Base-by-base conservation (phyloP, 2,329 filamentous ascomycete genomes). In the Trichoderma polysporum region DNA sequence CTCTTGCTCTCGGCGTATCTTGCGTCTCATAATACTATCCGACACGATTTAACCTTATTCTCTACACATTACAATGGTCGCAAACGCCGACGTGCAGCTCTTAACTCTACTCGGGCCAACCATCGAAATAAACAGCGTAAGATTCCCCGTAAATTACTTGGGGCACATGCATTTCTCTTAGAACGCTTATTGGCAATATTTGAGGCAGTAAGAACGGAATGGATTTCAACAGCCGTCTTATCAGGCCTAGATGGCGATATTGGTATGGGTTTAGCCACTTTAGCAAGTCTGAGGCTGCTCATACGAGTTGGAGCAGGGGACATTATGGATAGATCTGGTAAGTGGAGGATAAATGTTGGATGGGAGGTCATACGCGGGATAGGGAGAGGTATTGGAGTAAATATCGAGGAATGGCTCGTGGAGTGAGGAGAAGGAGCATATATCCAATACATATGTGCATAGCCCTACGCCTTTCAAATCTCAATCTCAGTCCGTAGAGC, bases 101-200 rank as follows among this genome's bases (percentile, higher is more conserved):
- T 79, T 13, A 78, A 79, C 3, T 76, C 78, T 2, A 72, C 75
- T 13, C 72, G 78, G 15, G 74, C 74, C 1, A 74, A 72, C 13
- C 73, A 73, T 17, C 76, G 77, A 60, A 75, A 79, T 62, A 89
- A 88, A 74, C 86, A 89, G 72, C 85, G 90, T 65, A 91, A 91
- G 77, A 92, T 94, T 25, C 87, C 91, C 12, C 85, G 92, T 29
- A 92, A 92, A 77, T 81, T 94, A 2, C 85, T 95, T 4, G 91
- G 91, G 10, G 90, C 92, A 0, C 89, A 91, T 69, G 88, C 90
- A 1, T 95, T 95, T 73, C 85, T 91, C 6, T 80, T 94, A 15
- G 92, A 95, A 78, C 84, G 92, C 37, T 86, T 94, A 83, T 83
- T 94, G 63, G 90, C 92, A 8, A 92, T 95, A 27, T 91, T 93